Evolutionary conservation across 2,329 filamentous ascomycete genomes (phyloP), one percentile per base, ranked within the genome.

Genomic region (Dryadomyces quercivorus): DNA sequence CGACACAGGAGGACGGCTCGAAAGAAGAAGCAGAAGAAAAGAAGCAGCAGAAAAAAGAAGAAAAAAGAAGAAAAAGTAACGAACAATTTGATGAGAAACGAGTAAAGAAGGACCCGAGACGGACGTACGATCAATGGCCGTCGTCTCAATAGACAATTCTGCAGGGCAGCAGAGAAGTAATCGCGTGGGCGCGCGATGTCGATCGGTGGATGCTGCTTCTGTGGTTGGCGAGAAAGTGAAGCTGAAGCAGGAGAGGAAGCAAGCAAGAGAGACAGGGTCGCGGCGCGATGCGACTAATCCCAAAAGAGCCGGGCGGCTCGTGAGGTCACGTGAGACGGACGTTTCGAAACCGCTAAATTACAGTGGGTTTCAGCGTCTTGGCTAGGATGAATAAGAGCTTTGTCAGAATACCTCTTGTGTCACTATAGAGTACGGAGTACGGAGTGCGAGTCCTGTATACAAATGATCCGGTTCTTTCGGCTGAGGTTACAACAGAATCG

Each of bases 31-130:
- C 18, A 21, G 26, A 45, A 20, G 26, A 22, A 26, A 31, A 57
- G n/a, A 16, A 26, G 50, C 36, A 50, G 36, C 36, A 42, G 7
- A 48, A 34, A 50, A 62, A 64, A 51, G 42, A 22, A 52, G 56
- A 56, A 57, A 56, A 51, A 49, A 45, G 50, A 45, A 38, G 22
- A 47, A 55, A 44, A 54, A 55, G 18, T 54, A 44, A 58, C 55
- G 55, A 59, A 59, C 56, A 59, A 53, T 48, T n/a, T 20, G 36
- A 13, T 40, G 40, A 10, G 18, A 31, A 46, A 50, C 2, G 18
- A 22, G n/a, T 43, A 44, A 38, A 26, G 36, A 44, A 52, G 40
- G 26, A n/a, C n/a, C 5, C 13, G 44, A 48, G 26, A 22, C 51
- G 15, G 26, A 38, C 21, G 20, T 6, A 18, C 4, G 21, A 15